A percentile compares a stretch with the other conserved stretches of the same genome.
These are phyloP conservation scores for Spinellus fusiger DNA, from an alignment of 192 early-diverging fungal genomes.

Conservation along the genomic window DNA sequence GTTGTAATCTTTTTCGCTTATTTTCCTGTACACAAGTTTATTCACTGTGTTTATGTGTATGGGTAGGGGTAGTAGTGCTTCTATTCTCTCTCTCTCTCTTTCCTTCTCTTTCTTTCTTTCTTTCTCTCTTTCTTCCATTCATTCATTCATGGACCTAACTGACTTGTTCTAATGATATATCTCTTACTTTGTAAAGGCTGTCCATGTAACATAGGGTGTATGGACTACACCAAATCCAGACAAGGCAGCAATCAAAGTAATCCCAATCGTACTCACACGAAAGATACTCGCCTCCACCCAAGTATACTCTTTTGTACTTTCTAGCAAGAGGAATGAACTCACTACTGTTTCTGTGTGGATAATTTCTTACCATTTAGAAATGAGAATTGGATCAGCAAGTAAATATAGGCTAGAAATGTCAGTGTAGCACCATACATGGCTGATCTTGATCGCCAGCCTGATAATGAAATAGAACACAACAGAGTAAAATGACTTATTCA, in stretches of 20 bases:
- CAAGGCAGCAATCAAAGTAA: conserved; percentile 87
- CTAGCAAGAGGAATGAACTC: not conserved
- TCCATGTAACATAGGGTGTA: conserved; percentile 81
- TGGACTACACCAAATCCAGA: conserved; percentile 95
- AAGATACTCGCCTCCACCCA: conserved; percentile 71
- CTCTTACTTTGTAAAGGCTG: conserved; percentile 69
- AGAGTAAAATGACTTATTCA: too few species aligned
- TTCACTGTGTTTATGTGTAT: too few species aligned
- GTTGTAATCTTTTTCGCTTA: conserved; percentile 3
- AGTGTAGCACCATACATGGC: conserved; percentile 2
- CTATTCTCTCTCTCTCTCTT: too few species aligned
- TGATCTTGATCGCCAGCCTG: conserved; percentile 2
- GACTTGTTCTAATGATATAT: too few species aligned
- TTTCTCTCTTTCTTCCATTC: too few species aligned
- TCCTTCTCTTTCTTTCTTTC: too few species aligned
- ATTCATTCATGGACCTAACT: too few species aligned
- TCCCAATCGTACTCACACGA: conserved; percentile 83
- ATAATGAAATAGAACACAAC: not conserved
- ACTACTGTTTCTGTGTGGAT: not conserved
- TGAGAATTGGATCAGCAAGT: conserved; percentile 2
- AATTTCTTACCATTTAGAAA: not conserved
- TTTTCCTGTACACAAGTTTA: conserved; percentile 21
- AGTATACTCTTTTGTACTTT: conserved; percentile 13
- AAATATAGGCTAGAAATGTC: conserved; percentile 26
- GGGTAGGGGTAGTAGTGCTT: too few species aligned